Percentiles rank a stretch among this genome's conserved stretches.
Conservation (phyloP, 768 basidiomycete species). For the Symmetrospora coprosmae region DNA sequence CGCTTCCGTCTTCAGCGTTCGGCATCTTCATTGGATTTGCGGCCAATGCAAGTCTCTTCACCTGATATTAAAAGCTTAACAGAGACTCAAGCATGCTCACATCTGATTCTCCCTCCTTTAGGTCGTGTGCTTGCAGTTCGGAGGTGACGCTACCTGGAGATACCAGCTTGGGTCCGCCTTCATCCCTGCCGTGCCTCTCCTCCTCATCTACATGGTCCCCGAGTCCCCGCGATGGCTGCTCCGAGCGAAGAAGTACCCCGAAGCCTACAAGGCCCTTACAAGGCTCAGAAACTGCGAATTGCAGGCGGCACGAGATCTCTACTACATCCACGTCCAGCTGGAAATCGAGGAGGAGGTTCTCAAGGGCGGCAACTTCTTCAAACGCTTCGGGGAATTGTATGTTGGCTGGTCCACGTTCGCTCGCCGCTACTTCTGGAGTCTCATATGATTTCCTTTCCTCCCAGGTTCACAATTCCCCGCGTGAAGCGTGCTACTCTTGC, state of each 20-base stretch:
- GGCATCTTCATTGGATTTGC: not conserved
- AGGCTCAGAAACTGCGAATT: constrained; percentile 27
- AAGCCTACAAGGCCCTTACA: constrained; percentile 25
- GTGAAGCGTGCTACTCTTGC: constrained; percentile 21
- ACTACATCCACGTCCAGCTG: constrained; percentile 27
- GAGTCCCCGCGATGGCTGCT: constrained; percentile 32
- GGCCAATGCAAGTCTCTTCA: no score
- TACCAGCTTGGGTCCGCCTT: constrained; percentile 40
- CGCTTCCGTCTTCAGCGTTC: constrained; percentile 10
- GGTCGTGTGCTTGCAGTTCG: constrained; percentile 10
- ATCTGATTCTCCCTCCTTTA: not conserved
- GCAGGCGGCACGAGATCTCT: constrained; percentile 31
- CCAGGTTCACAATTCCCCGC: constrained; percentile 40
- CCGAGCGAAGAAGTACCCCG: constrained; percentile 23
- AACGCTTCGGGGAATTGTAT: no score
- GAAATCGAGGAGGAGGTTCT: constrained; percentile 25
- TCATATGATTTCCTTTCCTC: no score
- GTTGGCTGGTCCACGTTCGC: not conserved
- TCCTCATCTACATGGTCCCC: constrained; percentile 26
- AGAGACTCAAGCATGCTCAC: not conserved
- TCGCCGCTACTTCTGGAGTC: not conserved
- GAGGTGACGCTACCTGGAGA: constrained; percentile 34
- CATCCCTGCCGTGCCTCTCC: constrained; percentile 42
- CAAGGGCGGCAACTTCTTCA: constrained; percentile 20
- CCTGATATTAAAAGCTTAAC: no score